Base-by-base conservation (phyloP, 306 rosid genomes). In the Fragaria vesca region DNA sequence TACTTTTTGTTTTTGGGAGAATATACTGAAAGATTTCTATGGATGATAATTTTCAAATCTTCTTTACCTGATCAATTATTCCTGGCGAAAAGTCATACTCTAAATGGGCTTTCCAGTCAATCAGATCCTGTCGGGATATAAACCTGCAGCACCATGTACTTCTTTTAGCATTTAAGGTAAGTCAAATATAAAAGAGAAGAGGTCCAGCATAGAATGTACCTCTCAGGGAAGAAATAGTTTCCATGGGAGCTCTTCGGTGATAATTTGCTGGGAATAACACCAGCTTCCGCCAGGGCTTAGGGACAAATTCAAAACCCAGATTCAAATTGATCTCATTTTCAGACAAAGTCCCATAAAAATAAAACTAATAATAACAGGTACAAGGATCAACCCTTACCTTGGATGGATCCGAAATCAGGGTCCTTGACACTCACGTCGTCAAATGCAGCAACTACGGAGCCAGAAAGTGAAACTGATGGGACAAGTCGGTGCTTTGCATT, bases 221-320 rank as follows among this genome's bases (percentile, higher is more conserved):
- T 92, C 66, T 95, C 90, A 57, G 98, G 93, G 54, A 47, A 89
- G 87, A 92, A 89, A 2, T 55, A 76, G 36, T 50, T 79, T 50
- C 71, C 87, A 72, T 77, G 86, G 68, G 74, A 82, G 80, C 76
- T 74, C 74, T 70, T 82, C 78, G 72, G 79, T 60, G 87, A 87
- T 82, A 95, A 84, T 84, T 89, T 95, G 91, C 97, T 95, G 77
- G 88, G 89, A 82, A 89, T 30, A 51, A 92, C 81, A 85, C 98
- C 97, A 68, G 96, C 90, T 86, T 95, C 98, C 30, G 98, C 98
- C 62, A 95, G 74, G 72, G 86, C 98, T 94, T 83, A 62, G 24
- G 71, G 77, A 82, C 43, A 69, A 16, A 82, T 78, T 42, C 58
- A 72, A n/a, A 76, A 58, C 51, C 58, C 51, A 62, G 62, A 75